Evolutionary conservation across 2,329 filamentous ascomycete species (phyloP), one percentile per base, ranked within the genome.

Genomic region (Kalmusia sp.): DNA sequence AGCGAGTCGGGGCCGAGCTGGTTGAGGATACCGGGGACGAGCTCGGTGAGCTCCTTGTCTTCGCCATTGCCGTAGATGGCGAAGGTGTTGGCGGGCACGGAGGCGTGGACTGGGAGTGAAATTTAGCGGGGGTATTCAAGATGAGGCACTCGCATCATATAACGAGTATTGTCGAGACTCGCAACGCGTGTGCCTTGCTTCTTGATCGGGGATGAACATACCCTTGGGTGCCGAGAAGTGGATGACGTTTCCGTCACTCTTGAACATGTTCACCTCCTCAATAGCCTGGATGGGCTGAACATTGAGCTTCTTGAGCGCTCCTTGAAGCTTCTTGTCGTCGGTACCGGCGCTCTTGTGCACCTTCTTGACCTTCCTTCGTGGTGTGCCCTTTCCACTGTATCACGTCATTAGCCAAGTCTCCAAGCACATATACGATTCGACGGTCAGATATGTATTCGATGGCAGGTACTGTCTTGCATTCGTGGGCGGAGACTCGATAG

Each of bases 191-290:
- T 15, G 19, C 22, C 33, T 28, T 15, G 22, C n/a, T 37, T 14
- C 33, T n/a, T 8, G 31, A 30, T 17, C 28, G 22, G 40, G 34
- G 11, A 17, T 28, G 37, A 39, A 70, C 86, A 75, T 82, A 98
- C 95, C 95, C 86, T 97, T 97, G 70, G 95, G 95, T 74, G 91
- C 91, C 72, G 92, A 90, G 79, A 99, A 99, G 87, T 99, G 95
- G 76, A 99, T 98, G 79, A 99, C 95, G 80, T 99, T 99, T 80
- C 95, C 95, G 78, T 99, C 95, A 77, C 91, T 90, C 90, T 99
- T 99, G 89, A 99, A 99, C 95, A 99, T 99, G 89, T 99, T 99
- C 79, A 99, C 95, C 85, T 99, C 95, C 88, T 99, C 95, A 73
- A 99, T 99, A 66, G 91, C 92, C 84, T 96, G 93, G 81, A 99